Base-by-base conservation (phyloP, 768 basidiomycete genomes). In the Tephrocybe sp. region DNA sequence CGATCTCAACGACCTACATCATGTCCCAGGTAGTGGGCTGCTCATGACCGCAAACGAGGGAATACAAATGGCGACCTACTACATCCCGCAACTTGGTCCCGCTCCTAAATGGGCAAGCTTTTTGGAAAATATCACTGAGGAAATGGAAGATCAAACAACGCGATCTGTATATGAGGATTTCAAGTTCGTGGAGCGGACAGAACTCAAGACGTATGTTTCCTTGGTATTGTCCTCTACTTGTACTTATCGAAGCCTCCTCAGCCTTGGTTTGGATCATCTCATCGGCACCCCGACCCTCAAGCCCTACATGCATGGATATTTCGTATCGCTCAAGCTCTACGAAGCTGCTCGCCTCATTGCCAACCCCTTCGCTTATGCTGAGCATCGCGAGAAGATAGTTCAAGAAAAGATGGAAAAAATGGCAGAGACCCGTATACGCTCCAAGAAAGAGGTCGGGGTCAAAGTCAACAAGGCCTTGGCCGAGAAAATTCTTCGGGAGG, bases 231-330 rank as follows among this genome's bases (percentile, higher is more conserved):
- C 20, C 30, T 46, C 48, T 24, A 30, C 9, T 23, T 21, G 14
- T 2, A 30, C 40, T 34, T 46, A 56, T 53, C 15, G 24, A 39
- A 17, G 41, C 55, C 48, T 54, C 44, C 28, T 50, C 61, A 96
- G 93, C 30, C 84, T 99, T 55, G 91, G 94, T n/a, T 71, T 99
- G 65, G 90, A 94, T 58, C 93, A 96, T 66, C 90, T 99, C 60
- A 74, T 97, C 57, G 97, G 97, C 45, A 96, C 95, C 4, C 86
- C 93, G 18, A 85, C 90, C 15, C 90, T 98, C 77, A 96, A 96
- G 69, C 97, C 97, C 3, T 99, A 98, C 72, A 98, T 99, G 96
- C 97, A 99, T 69, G 97, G 97, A 37, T 98, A 95, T 82, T 98
- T 99, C 75, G 70, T 98, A 56, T 91, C 94, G 4, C 85, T 98